A percentile compares a stretch with the other conserved stretches of the same genome.
Evolutionary conservation across 31 red algal species (phyloP).

Genomic region (Bonnemaisonia californica): DNA sequence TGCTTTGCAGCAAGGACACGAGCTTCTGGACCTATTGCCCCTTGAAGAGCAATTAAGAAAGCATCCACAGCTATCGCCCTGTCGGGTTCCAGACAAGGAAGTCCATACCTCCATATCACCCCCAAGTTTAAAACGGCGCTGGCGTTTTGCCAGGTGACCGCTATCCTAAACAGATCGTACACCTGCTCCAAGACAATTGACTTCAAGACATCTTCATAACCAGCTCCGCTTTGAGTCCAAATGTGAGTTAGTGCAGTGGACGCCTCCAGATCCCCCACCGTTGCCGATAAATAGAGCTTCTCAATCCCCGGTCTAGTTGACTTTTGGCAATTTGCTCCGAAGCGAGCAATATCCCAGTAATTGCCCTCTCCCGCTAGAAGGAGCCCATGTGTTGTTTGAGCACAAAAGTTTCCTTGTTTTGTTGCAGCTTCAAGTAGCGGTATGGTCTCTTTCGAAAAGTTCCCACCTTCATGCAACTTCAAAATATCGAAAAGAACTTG

Average conservation of each 20-base stretch:
- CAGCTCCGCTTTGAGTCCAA: conserved; percentile 5
- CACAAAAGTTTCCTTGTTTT: conserved; percentile 24
- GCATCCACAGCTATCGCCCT: conserved; percentile 19
- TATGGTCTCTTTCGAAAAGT: conserved; percentile 21
- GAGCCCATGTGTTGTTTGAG: conserved; percentile 32
- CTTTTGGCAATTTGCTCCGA: conserved; percentile 19
- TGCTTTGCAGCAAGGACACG: conserved; percentile 13
- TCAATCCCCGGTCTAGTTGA: background rate
- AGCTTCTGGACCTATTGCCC: conserved; percentile 12
- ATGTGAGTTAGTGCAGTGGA: conserved; percentile 31
- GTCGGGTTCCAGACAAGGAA: background rate
- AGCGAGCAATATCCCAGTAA: conserved; percentile 31
- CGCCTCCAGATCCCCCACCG: conserved; percentile 24
- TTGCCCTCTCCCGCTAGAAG: conserved; percentile 1
- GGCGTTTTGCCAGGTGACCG: conserved; percentile 12
- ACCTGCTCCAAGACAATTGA: conserved; percentile 8
- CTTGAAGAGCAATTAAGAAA: conserved; percentile 30
- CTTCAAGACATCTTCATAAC: conserved; percentile 3
- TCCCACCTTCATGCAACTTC: conserved; percentile 23
- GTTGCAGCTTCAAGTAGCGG: background rate
- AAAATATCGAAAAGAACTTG: conserved; percentile 23
- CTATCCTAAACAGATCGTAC: conserved; percentile 4
- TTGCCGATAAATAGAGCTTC: conserved; percentile 23
- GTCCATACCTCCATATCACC: conserved; percentile 26
- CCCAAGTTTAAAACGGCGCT: conserved; percentile 24